Evolutionary conservation across 2,329 filamentous ascomycete species (phyloP), one percentile per base, ranked within the genome.

Genomic region (Penicillium sp.): DNA sequence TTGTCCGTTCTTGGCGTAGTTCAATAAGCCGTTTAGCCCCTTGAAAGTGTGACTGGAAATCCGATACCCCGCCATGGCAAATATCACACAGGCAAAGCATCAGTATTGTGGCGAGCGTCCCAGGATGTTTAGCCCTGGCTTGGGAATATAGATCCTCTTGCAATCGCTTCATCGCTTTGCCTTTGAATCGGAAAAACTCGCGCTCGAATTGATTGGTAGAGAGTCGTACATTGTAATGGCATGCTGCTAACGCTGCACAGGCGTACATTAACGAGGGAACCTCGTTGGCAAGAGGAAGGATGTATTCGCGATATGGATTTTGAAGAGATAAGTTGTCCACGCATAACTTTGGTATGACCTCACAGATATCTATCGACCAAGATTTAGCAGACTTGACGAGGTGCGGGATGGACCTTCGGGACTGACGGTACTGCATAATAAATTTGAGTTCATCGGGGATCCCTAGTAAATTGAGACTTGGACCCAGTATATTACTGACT

Each of bases 381-480:
- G 7, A 26, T 38, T 35, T 42, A 57, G 46, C 35, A n/a, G 11
- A 52, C 19, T 37, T 6, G n/a, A 14, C n/a, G 10, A 33, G 30
- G 26, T 8, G n/a, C 3, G 13, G 45, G 8, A 4, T 28, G 13
- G 10, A 30, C 16, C 2, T 16, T 16, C 10, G 10, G 48, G 6
- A 58, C 55, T 52, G 11, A 58, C 55, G 55, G 38, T 58, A 58
- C 26, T 58, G 33, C 55, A 58, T 58, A 4, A 58, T 58, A 52
- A 52, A 58, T 52, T 45, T 52, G 22, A 52, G 48, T 28, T 58
- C 55, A 28, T 52, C 38, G n/a, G 55, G 55, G 19, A 58, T 58
- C 4, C 19, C 52, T 26, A 52, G 25, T 5, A 52, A 16, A 52
- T 58, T 37, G n/a, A 46, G 11, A 30, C 25, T 58, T 1, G 55